Base-by-base conservation (phyloP, 768 basidiomycete species). In the Hydnomerulius pinastri region DNA sequence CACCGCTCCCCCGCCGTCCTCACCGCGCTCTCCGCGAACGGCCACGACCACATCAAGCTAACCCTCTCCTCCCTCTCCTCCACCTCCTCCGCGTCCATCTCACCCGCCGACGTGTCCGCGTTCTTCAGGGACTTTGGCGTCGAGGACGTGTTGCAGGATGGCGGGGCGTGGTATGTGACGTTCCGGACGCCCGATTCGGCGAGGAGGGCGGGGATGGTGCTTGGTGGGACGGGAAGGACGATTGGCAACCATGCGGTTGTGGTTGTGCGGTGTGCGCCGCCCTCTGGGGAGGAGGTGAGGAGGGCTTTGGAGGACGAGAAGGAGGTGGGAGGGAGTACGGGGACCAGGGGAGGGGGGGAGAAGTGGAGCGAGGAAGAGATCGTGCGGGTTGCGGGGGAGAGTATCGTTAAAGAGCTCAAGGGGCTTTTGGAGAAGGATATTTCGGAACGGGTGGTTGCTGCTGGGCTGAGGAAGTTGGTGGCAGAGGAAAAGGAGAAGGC, bases 151-250 rank as follows among this genome's bases (percentile, higher is more conserved):
- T 72, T 92, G 2, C 79, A 81, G 54, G 88, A 89, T 64, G 77
- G 80, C 43, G 69, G 71, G 2, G 87, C 85, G 9, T 87, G 90
- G 77, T 95, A 93, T 62, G 78, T 94, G 55, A 88, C 92, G 4
- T 98, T 97, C 65, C 62, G 72, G 17, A 79, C 81, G 4, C 63
- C 74, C 2, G 80, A 80, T 47, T 65, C 78, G 0, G 93, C 93
- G 0, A 74, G 82, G 6, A 76, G 86, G 3, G 89, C 91, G 0
- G 77, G 77, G 8, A 79, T 81, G 56, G 83, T 90, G 3, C 78
- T 94, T 29, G 73, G 70, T 52, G 69, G 71, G 6, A 72, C 69
- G 5, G 71, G 72, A 11, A 80, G 78, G 33, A 80, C 74, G 50
- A 77, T 90, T 3, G 79, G 76, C 1, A 78, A 82, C 56, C 82